Percentiles rank a stretch among this genome's conserved stretches.
These are phyloP conservation scores for Eutrema japonicum DNA, from an alignment of 345 rosid genomes.

Conservation along the genomic window DNA sequence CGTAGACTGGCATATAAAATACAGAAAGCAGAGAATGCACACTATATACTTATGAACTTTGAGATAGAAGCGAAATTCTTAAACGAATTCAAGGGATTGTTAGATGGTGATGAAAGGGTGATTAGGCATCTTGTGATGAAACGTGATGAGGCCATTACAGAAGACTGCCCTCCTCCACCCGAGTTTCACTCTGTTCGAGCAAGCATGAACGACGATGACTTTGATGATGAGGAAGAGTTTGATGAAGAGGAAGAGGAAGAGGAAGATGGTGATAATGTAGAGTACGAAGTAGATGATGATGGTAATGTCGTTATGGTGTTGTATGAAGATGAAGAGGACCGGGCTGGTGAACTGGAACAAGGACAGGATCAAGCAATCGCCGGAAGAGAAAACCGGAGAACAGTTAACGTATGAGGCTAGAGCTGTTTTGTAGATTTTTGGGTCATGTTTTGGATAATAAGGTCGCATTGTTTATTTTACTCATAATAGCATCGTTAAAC, in stretches of 20 bases:
- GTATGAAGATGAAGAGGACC: slow-evolving; percentile 44
- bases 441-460: slow-evolving; percentile 16
- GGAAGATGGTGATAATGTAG: slow-evolving; percentile 41
- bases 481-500: neutral
- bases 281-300: slow-evolving; percentile 44
- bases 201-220: slow-evolving; percentile 56
- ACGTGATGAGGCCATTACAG: slow-evolving; percentile 73
- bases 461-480: neutral
- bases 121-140: slow-evolving; percentile 91
- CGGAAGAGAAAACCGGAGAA: slow-evolving; percentile 27
- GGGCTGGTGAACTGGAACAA: slow-evolving; percentile 21
- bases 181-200: slow-evolving; percentile 69
- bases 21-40: slow-evolving; percentile 78
- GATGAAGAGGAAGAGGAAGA: slow-evolving; percentile 58
- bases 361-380: slow-evolving; percentile 20
- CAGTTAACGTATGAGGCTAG: slow-evolving; percentile 32
- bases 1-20: slow-evolving; percentile 88
- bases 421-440: slow-evolving; percentile 19
- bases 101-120: slow-evolving; percentile 85
- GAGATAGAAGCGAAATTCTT: slow-evolving; percentile 85
- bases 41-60: slow-evolving; percentile 90
- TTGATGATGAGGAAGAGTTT: slow-evolving; percentile 50
- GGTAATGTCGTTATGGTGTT: slow-evolving; percentile 44
- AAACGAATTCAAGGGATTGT: slow-evolving; percentile 75
- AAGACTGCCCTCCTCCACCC: slow-evolving; percentile 84